Evolutionary conservation across 1,284 basidiomycete genomes (phyloP), one percentile per base, ranked within the genome.

Genomic region (Entoloma clypeatum): DNA sequence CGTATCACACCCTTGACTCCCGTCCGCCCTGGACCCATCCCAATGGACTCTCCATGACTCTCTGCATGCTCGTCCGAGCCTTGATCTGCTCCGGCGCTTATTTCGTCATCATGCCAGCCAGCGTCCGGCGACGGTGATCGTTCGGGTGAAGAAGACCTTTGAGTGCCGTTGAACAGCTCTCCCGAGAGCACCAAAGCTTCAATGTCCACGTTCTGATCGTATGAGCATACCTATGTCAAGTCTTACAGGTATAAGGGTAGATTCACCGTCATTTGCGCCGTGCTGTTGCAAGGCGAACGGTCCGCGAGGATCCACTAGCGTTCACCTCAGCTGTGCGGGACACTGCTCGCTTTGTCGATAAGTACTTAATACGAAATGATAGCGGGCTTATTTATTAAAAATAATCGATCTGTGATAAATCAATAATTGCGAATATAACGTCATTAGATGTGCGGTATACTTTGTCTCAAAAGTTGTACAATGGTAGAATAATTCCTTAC

Each of bases 1-100:
- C 85, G 74, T 44, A 90, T 85, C 45, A 90, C 87, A 24, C 86
- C 87, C 52, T 90, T 90, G 36, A 90, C 86, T 19, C 86, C 86
- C 3, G 86, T 90, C 17, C 87, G 72, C 2, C 86, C 86, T 6
- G 83, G 83, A 5, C 81, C 86, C 82, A 89, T 84, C n/a, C 86
- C 86, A 44, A 88, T 84, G 8, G 77, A 77, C 54, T 61, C 68
- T 48, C 52, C 33, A 33, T 61, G 60, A 8, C 52, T 47, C 18
- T 61, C 71, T 7, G 72, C 69, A 53, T 75, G 71, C 47, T 73
- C 70, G 39, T 73, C 70, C 30, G 68, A 63, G 26, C 70, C 71
- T 34, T 61, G 55, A 22, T 62, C 59, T 31, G 51, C 45, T 26
- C 51, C 60, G 17, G 61, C 59, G 24, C 53, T 62, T 44, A 62